These are phyloP conservation scores for Coccinonectria pachysandricola DNA, from an alignment of 2,329 filamentous ascomycete genomes.

Conservation along the genomic window DNA sequence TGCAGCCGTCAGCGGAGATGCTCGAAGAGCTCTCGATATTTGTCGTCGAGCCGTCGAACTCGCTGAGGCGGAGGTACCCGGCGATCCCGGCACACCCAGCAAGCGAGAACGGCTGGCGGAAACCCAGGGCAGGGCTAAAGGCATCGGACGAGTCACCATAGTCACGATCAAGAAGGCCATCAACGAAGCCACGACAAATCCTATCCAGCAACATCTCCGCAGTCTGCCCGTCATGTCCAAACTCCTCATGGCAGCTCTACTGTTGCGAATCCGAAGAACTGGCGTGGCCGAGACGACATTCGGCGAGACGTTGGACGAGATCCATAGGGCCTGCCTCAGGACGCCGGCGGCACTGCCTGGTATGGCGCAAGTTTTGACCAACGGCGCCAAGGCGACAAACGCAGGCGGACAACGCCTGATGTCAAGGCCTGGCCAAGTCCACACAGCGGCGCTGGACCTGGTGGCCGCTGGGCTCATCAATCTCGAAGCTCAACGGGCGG, in stretches of 20 bases:
- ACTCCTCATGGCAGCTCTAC: constrained; percentile 71
- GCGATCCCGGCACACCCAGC: constrained; percentile 51
- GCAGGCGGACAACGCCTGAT: constrained; percentile 19
- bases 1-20: constrained; percentile 90
- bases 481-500: constrained; percentile 68
- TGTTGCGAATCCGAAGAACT: constrained; percentile 69
- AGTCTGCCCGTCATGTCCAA: constrained; percentile 74
- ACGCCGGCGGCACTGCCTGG: constrained; percentile 25
- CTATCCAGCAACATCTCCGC: constrained; percentile 80
- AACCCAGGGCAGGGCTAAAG: constrained; percentile 16
- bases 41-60: constrained; percentile 92
- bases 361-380: constrained; percentile 26
- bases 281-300: constrained; percentile 81
- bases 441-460: constrained; percentile 68
- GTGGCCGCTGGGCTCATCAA: constrained; percentile 82
- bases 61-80: constrained; percentile 59
- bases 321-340: constrained; percentile 29
- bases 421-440: constrained; percentile 36
- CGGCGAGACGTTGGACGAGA: constrained; percentile 79
- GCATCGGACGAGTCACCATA: constrained; percentile 63
- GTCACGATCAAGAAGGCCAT: constrained; percentile 90
- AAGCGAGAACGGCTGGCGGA: constrained; percentile 30
- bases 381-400: constrained; percentile 18
- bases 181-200: constrained; percentile 86
- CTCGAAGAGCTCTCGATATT: constrained; percentile 84